Evolutionary conservation across 768 basidiomycete genomes (phyloP), one percentile per base, ranked within the genome.

Genomic region (Russula virescens): DNA sequence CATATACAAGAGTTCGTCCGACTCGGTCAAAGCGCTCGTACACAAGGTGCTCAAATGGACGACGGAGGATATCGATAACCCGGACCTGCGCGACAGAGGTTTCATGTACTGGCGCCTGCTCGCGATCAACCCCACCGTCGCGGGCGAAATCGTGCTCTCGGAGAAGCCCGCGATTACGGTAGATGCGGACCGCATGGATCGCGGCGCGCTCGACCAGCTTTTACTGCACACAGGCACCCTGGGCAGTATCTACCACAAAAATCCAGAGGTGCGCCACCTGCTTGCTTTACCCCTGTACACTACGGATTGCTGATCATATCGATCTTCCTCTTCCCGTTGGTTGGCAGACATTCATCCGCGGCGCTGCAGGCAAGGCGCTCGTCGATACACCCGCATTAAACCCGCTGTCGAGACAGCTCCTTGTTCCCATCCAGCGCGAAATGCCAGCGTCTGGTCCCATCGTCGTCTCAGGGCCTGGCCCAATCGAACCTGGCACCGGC

Each of bases 61-160:
- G 14, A 99, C 97, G 8, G 96, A 99, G 73, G 91, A 97, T 68
- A 86, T 97, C 58, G 97, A 99, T 73, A 99, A 99, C 71, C 97
- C 97, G 9, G 97, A 99, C 78, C 79, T 99, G 23, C 83, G 97
- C 38, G 97, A 99, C 74, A 81, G 97, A 64, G 97, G 97, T 3
- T 98, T 95, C 78, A 98, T 99, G 90, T 99, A 98, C 76, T 99
- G 97, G 97, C 86, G 97, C 43, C 81, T 99, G 76, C 82, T 98
- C 49, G 95, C 96, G 10, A 88, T 94, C 69, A 94, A 97, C 71
- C 94, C 95, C 2, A 77, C 86, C 9, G 87, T 88, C 0, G 95
- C 97, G 8, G 83, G 87, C 43, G 89, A 93, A 66, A 89, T 98
- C 65, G 95, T 98, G 40, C 80, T 98, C 21, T 81, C 91, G 18